Evolutionary conservation across 164 flowering plant species (phyloP), one percentile per base, ranked within the genome.

Genomic region (Litsea cubeba): DNA sequence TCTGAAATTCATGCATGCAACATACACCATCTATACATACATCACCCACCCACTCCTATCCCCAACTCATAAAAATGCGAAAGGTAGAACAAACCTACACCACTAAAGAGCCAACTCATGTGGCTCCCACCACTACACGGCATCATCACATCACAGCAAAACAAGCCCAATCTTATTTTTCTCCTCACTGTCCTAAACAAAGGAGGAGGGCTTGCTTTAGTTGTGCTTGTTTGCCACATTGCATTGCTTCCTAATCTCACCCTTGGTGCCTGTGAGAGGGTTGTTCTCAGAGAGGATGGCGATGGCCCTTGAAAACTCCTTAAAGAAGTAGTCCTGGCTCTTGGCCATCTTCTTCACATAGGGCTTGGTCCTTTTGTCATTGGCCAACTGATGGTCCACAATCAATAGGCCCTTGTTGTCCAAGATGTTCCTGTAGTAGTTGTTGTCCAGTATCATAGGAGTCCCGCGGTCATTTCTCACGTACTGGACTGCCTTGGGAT

Each of bases 381-480:
- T 76, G 72, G 93, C 94, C 17, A 95, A 83, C 70, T 90, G 97
- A 79, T 95, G 99, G 69, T 95, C 99, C 11, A 95, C 97, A 2
- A 85, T 76, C 75, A 95, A 71, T 72, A 95, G 72, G 0, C 99
- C 99, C 84, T 95, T 95, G 93, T 90, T 90, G 88, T 93, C 95
- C 87, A 95, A 74, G 24, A 93, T 90, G 90, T 95, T 95, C 51
- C 93, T 85, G 91, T 93, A 95, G 83, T 95, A 95, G 82, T 93
- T 91, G 87, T 95, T 95, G 91, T 95, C 99, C 5, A 95, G 84
- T 0, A 65, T 76, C 99, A 95, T 93, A 14, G 99, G 99, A 2
- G 99, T 95, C 3, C 97, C 99, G 0, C 99, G 84, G 81, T 95
- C 99, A 77, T 95, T 95, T 65, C 99, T 87, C 82, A 93, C 97